These are phyloP conservation scores for Umbelopsis ramanniana DNA, from an alignment of 192 early-diverging fungal genomes.

Conservation along the genomic window DNA sequence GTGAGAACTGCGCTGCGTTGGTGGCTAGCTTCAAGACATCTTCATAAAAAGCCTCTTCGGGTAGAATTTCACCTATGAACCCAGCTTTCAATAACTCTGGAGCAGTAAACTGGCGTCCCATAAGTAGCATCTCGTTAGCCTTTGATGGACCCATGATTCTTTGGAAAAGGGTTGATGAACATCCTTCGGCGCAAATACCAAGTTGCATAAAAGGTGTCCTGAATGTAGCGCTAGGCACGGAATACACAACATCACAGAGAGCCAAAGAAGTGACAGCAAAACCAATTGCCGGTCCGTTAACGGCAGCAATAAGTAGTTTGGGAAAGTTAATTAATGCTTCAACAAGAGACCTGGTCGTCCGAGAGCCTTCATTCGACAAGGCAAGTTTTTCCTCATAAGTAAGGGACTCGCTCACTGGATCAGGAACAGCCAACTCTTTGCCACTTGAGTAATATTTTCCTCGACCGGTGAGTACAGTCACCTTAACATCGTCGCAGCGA, in stretches of 20 bases:
- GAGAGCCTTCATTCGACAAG: slow-evolving; percentile 18
- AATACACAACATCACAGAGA: slow-evolving; percentile 67
- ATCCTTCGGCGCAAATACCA: slow-evolving; percentile 75
- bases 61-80: slow-evolving; percentile 37
- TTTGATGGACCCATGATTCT: slow-evolving; percentile 62
- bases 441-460: slow-evolving; percentile 71
- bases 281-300: slow-evolving; percentile 72
- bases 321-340: slow-evolving; percentile 62
- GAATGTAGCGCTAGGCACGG: slow-evolving; percentile 61
- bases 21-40: slow-evolving; percentile 53
- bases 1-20: slow-evolving; percentile 57
- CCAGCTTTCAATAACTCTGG: slow-evolving; percentile 53
- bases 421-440: slow-evolving; percentile 55
- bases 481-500: slow-evolving; percentile 49
- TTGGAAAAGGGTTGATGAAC: slow-evolving; percentile 71
- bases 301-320: slow-evolving; percentile 69
- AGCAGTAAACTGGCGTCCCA: slow-evolving; percentile 52
- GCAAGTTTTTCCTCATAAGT: slow-evolving; percentile 3
- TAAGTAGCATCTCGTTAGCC: slow-evolving; percentile 72
- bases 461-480: slow-evolving; percentile 64
- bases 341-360: slow-evolving; percentile 26
- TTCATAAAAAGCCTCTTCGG: slow-evolving; percentile 52
- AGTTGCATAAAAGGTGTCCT: slow-evolving; percentile 74
- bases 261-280: slow-evolving; percentile 65
- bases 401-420: background rate